phyloP scores from a whole-genome alignment of 2,329 filamentous ascomycete species.

The Fusarium clavum region DNA sequence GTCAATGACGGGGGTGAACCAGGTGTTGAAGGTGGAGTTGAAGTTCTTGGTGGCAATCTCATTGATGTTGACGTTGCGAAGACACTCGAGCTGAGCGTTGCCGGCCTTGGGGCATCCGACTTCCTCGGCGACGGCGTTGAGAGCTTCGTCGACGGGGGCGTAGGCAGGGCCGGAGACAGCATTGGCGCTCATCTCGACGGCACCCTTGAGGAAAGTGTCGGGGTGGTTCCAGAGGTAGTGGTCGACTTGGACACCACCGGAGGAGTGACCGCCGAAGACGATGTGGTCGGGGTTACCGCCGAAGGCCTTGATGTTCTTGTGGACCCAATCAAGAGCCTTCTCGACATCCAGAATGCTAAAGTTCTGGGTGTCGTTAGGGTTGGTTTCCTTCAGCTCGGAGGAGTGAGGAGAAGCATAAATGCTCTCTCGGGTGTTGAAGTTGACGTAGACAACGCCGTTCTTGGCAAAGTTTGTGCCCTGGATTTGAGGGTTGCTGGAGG shows the following conservation, averaged over 20 bases:
- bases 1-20: conserved; percentile 56
- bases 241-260: conserved; percentile 53
- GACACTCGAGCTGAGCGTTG: conserved; percentile 52
- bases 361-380: conserved; percentile 40
- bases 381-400: conserved; percentile 47
- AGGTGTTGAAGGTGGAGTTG: conserved; percentile 53
- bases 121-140: conserved; percentile 53
- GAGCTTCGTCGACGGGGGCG: conserved; percentile 52
- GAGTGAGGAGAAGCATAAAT: conserved; percentile 59
- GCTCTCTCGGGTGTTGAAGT: conserved; percentile 56
- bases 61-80: conserved; percentile 47
- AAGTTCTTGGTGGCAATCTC: conserved; percentile 42
- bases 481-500: conserved; percentile 54
- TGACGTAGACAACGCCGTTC: conserved; percentile 53
- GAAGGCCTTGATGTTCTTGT: conserved; percentile 51
- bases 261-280: conserved; percentile 58
- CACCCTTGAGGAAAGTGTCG: conserved; percentile 52
- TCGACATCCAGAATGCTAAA: conserved; percentile 45
- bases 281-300: conserved; percentile 59
- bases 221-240: conserved; percentile 58
- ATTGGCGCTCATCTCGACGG: conserved; percentile 57
- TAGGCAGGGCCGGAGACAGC: conserved; percentile 55
- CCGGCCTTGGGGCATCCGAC: conserved; percentile 50
- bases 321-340: conserved; percentile 45
- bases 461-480: conserved; percentile 53